Evolutionary conservation across 345 rosid genomes (phyloP).

Genomic region (Eucalyptus shirleyi): DNA sequence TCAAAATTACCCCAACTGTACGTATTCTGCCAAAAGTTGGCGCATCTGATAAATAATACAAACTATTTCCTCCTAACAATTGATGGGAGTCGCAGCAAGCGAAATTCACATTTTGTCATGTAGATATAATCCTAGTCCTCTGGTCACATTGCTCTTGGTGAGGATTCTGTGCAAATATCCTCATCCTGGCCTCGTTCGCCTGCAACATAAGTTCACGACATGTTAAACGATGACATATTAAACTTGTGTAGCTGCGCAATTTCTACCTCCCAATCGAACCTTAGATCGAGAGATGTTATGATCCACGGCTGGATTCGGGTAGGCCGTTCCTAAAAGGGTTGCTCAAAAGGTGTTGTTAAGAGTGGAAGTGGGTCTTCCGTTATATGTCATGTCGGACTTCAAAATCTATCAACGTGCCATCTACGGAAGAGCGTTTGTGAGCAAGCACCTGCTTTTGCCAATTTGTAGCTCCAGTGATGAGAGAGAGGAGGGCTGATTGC

Average conservation of each 20-base stretch:
- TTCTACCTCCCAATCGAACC: neutral
- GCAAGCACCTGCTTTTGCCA: constrained; percentile 22
- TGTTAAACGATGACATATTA: neutral
- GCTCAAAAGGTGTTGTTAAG: neutral
- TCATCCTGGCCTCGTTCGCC: constrained; percentile 17
- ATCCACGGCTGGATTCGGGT: neutral
- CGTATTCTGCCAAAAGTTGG: neutral
- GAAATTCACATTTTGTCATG: neutral
- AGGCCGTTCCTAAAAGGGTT: neutral
- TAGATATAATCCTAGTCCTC: neutral
- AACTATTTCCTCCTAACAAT: neutral
- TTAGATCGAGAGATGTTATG: neutral
- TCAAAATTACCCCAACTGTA: neutral
- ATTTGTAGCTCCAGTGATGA: constrained; percentile 1
- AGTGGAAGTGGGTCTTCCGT: neutral
- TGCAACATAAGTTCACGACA: neutral
- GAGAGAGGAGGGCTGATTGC: constrained; percentile 5
- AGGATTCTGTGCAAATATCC: constrained; percentile 10
- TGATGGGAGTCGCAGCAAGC: neutral
- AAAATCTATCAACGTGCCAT: neutral
- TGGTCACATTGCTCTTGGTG: neutral
- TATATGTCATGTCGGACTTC: neutral
- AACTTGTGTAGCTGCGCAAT: neutral
- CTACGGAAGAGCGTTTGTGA: neutral
- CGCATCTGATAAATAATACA: neutral